Conservation (phyloP, 2,329 filamentous ascomycete species). For the Colletotrichum neosansevieriae region DNA sequence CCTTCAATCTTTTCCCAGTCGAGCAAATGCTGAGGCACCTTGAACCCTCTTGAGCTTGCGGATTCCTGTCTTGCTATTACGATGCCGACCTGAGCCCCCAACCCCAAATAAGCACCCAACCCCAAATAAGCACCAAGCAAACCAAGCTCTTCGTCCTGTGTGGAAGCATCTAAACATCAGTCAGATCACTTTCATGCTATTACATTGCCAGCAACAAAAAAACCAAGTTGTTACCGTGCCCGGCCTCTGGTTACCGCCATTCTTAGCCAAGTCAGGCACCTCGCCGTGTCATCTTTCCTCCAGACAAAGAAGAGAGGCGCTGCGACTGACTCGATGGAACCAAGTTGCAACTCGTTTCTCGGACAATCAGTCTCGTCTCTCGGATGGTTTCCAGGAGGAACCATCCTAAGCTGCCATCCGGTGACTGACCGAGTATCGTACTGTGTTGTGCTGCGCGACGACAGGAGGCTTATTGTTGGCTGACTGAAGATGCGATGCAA, state of each 20-base stretch:
- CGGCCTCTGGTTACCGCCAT: constrained; percentile 25
- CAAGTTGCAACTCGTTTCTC: constrained; percentile 31
- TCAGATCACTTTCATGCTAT: not conserved
- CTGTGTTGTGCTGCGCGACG: not conserved
- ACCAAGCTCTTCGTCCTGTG: constrained; percentile 5
- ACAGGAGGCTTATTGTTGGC: not conserved
- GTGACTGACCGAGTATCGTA: constrained; percentile 13
- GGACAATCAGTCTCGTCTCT: constrained; percentile 32
- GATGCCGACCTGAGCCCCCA: constrained; percentile 14
- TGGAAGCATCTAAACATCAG: constrained; percentile 25
- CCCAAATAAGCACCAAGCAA: constrained; percentile 17
- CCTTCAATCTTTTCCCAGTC: not conserved
- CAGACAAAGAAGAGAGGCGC: constrained; percentile 36
- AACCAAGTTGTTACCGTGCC: constrained; percentile 12
- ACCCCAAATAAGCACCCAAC: constrained; percentile 15
- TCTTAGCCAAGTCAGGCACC: constrained; percentile 37
- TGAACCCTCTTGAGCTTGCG: constrained; percentile 28
- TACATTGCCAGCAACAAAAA: constrained; percentile 1
- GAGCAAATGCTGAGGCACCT: not conserved
- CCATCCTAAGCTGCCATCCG: not conserved
- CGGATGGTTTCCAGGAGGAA: constrained; percentile 9
- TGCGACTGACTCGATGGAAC: constrained; percentile 38
- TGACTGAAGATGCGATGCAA: not conserved
- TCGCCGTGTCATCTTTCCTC: constrained; percentile 30
- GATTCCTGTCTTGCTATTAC: constrained; percentile 29